A percentile compares a stretch with the other conserved stretches of the same genome.
Conservation (phyloP, 495 filamentous ascomycete species). For the Neurospora sublineolata region DNA sequence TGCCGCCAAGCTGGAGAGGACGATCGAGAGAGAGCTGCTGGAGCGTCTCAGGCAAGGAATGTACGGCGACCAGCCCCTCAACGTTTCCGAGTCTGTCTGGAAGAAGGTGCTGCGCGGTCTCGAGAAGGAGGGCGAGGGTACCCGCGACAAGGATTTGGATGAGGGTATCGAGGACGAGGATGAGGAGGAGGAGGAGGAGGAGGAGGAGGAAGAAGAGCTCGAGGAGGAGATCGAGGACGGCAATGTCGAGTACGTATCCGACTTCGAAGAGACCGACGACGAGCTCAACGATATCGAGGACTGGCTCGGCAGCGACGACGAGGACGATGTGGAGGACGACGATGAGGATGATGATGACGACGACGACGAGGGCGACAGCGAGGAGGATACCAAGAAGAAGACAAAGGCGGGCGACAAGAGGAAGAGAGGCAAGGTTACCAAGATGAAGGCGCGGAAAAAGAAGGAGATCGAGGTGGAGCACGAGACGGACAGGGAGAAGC, state of each 20-base stretch:
- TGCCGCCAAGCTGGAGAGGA: slow-evolving; percentile 89
- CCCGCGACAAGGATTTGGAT: slow-evolving; percentile 78
- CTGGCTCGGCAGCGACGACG: slow-evolving; percentile 39
- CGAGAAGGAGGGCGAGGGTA: slow-evolving; percentile 74
- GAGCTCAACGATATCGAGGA: slow-evolving; percentile 40
- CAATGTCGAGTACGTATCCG: slow-evolving; percentile 73
- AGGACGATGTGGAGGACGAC: slow-evolving; percentile 35
- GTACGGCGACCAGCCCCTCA: slow-evolving; percentile 88
- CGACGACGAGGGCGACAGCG: slow-evolving; percentile 31
- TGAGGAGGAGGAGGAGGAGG: slow-evolving; percentile 52
- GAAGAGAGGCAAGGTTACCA: slow-evolving; percentile 48
- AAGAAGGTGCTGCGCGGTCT: slow-evolving; percentile 90
- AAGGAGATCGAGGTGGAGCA: slow-evolving; percentile 65
- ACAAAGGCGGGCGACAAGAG: slow-evolving; percentile 49
- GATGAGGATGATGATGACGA: slow-evolving; percentile 43
- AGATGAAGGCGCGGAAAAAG: slow-evolving; percentile 52
- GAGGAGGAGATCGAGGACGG: slow-evolving; percentile 64
- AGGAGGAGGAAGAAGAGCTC: slow-evolving; percentile 50
- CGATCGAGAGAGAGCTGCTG: slow-evolving; percentile 92
- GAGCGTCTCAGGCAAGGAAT: slow-evolving; percentile 84
- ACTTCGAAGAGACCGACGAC: slow-evolving; percentile 44
- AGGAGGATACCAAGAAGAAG: slow-evolving; percentile 40
- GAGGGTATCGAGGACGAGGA: slow-evolving; percentile 74
- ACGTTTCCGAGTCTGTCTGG: slow-evolving; percentile 90
- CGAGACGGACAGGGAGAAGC: slow-evolving; percentile 36